Percentiles rank a stretch among this genome's conserved stretches.
These are phyloP conservation scores for Saccharum spontaneum DNA, from an alignment of 176 grass and related monocot genomes.

Conservation along the genomic window DNA sequence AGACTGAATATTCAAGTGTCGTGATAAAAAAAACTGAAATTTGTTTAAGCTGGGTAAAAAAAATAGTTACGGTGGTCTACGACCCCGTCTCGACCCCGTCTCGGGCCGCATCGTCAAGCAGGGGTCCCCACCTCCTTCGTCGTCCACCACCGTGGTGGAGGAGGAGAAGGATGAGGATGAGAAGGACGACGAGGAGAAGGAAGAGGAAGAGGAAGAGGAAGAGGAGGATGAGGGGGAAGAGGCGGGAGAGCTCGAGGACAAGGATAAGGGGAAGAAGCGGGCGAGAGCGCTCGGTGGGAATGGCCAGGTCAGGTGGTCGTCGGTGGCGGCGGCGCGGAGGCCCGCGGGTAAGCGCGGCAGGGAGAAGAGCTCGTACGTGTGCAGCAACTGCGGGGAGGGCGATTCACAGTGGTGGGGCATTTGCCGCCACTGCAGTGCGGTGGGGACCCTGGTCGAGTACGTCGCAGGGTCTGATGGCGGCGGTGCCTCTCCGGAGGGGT, in stretches of 20 bases:
- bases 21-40: too few species aligned
- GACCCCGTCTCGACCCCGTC: slow-evolving; percentile 58
- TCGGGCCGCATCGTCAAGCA: slow-evolving; percentile 47
- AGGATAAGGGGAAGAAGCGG: slow-evolving; percentile 24
- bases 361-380: slow-evolving; percentile 47
- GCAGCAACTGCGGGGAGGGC: slow-evolving; percentile 53
- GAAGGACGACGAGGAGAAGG: background rate
- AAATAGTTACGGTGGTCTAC: too few species aligned
- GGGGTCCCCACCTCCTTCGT: background rate
- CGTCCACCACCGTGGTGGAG: background rate
- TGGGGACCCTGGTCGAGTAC: slow-evolving; percentile 28
- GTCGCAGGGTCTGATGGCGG: background rate
- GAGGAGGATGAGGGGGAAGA: slow-evolving; percentile 4
- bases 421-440: slow-evolving; percentile 44
- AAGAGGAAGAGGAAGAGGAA: background rate
- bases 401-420: slow-evolving; percentile 77
- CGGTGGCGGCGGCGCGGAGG: background rate
- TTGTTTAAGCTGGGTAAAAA: too few species aligned
- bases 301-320: slow-evolving; percentile 13
- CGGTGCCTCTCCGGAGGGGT: slow-evolving; percentile 1
- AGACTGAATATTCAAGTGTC: too few species aligned
- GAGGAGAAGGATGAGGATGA: too few species aligned
- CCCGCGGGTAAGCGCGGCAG: slow-evolving; percentile 40
- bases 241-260: background rate
- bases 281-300: background rate